Conservation (phyloP, 1,284 basidiomycete genomes). For the Boletus semigastroideus region DNA sequence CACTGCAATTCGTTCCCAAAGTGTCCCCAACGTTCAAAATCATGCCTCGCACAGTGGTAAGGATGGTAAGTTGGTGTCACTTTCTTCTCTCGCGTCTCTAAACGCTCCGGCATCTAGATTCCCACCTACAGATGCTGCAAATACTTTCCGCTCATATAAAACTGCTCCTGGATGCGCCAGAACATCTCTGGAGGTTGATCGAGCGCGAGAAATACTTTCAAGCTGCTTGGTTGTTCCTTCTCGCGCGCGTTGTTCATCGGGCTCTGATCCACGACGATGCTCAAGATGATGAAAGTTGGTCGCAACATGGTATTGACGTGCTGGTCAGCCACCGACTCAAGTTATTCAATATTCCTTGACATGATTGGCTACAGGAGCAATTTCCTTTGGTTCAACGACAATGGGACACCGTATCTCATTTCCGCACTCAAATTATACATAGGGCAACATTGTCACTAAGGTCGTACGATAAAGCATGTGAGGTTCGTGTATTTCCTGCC, state of each 20-base stretch:
- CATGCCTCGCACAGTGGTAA: conserved; percentile 42
- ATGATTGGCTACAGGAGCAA: conserved; percentile 51
- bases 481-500: conserved; percentile 39
- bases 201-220: conserved; percentile 76
- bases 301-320: conserved; percentile 60
- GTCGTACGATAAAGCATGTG: conserved; percentile 47
- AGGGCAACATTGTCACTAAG: conserved; percentile 76
- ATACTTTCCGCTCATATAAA: conserved; percentile 85
- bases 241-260: conserved; percentile 79
- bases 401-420: conserved; percentile 84
- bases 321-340: conserved; percentile 41
- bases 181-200: conserved; percentile 83
- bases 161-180: conserved; percentile 83
- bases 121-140: conserved; percentile 67
- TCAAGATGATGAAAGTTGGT: conserved; percentile 63
- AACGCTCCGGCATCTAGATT: conserved; percentile 43
- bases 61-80: conserved; percentile 43
- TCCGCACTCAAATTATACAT: conserved; percentile 82
- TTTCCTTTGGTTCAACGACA: conserved; percentile 85
- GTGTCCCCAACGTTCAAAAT: conserved; percentile 43
- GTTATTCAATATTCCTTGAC: conserved; percentile 10
- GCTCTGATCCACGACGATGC: conserved; percentile 59
- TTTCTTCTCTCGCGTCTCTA: conserved; percentile 1
- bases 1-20: conserved; percentile 48
- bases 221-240: conserved; percentile 83